Evolutionary conservation across 202 grass and related monocot genomes (phyloP), one percentile per base, ranked within the genome.

Genomic region (Schoenoplectus triqueter): DNA sequence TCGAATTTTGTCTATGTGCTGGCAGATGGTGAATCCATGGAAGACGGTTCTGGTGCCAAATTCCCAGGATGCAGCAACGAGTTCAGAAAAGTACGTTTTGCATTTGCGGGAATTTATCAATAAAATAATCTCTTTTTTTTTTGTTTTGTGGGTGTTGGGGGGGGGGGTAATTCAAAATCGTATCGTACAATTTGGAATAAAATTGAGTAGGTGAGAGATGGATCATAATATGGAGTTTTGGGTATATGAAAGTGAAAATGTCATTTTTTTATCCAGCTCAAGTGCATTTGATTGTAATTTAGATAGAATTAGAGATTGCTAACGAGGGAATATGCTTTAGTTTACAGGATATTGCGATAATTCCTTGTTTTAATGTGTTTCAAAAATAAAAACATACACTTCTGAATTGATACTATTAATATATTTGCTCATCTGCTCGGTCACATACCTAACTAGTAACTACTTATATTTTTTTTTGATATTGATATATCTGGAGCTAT

Each of bases 51-150:
- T 6, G 64, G 88, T 81, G 87, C 89, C 73, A 92, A 85, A 84
- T 90, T 90, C 69, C 92, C 91, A 62, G 88, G 84, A 74, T 98
- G 95, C 81, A 84, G 84, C 69, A 98, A 95, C 75, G 69, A 88
- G 14, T 93, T 93, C 45, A 89, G 91, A 62, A 91, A 93, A 88
- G 94, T 94, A 78, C 55, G 39, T 84, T 84, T 3, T 87, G 46
- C 18, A 11, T 81, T 81, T 80, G 55, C 52, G 10, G 19, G 10
- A 14, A 81, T 61, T 81, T 2, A 50, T 82, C 40, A 57, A 48
- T 41, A 11, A 13, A 78, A 42, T 4, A 42, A 8, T 59, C 31
- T 42, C n/a, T 57, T 31, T 31, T 31, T 31, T 31, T 31, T 31
- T 31, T 31, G 31, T 31, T 31, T 31, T 31, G 31, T 31, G 31